Percentiles rank a stretch among this genome's conserved stretches.
Evolutionary conservation across 257 asterid species (phyloP).

Genomic region (Solanum dulcamara): DNA sequence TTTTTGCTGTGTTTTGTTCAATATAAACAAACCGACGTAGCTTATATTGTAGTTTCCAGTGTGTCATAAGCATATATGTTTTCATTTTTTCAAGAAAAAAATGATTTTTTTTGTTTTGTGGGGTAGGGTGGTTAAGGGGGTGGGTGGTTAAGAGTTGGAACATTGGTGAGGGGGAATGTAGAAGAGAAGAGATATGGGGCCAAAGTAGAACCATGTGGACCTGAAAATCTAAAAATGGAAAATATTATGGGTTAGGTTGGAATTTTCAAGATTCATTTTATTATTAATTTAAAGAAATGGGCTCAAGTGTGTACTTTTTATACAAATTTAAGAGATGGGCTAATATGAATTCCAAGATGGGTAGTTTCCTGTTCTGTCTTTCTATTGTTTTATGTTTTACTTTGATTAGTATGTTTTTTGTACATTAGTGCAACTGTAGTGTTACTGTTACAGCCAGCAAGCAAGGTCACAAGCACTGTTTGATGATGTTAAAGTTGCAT

Average conservation of each 20-base stretch:
- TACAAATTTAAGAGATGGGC: neutral
- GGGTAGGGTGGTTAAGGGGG: neutral
- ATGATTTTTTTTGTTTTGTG: neutral
- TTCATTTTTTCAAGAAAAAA: neutral
- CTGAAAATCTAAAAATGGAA: neutral
- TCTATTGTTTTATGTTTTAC: neutral
- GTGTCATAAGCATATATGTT: neutral
- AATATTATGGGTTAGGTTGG: neutral
- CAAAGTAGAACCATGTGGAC: slow-evolving; percentile 18
- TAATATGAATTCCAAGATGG: neutral
- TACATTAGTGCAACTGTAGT: neutral
- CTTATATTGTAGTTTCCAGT: neutral
- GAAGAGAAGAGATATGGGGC: neutral
- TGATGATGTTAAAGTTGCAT: slow-evolving; percentile 16
- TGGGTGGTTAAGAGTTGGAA: neutral
- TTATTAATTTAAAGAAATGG: no score
- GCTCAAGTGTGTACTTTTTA: neutral
- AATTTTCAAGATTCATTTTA: neutral
- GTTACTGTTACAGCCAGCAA: neutral
- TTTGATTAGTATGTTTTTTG: neutral
- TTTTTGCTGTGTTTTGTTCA: neutral
- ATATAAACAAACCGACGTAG: neutral
- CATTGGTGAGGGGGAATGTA: neutral
- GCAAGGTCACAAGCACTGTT: neutral
- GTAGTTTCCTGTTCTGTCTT: neutral